Base-by-base conservation (phyloP, 1,284 basidiomycete genomes). In the Gomphus sp. region DNA sequence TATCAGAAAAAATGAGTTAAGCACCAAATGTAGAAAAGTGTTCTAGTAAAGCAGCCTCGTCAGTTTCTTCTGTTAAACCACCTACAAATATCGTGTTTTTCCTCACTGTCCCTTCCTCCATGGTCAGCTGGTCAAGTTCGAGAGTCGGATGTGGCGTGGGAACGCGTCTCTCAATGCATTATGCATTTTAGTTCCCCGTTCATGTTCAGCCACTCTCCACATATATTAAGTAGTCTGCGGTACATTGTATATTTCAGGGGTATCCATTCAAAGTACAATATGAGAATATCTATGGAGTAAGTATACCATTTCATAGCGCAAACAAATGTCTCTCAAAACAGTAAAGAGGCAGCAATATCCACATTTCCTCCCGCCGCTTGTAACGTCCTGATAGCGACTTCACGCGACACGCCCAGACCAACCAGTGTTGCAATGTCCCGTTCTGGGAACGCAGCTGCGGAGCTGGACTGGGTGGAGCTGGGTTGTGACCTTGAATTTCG, bases 321-420 rank as follows among this genome's bases (percentile, higher is more conserved):
- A 18, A 68, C 18, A 18, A 18, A 68, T 43, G 41, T n/a, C 41
- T 4, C 12, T 61, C 71, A 87, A 69, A 98, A 98, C 54, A 97
- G 71, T 70, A 96, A 74, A 39, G 91, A 92, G 4, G 91, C 94
- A 3, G 95, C 94, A 18, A 90, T 76, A 62, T 98, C 93, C 6
- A 94, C 76, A 67, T 96, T 93, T 0, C 95, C 95, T 1, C 82
- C 84, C 1, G 91, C 80, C 5, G 91, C 89, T 22, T 89, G 81
- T 58, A 98, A 74, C 25, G 87, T 77, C 56, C 80, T 80, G 14
- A 92, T 81, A 0, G 95, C 95, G 34, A 87, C 74, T 53, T 90
- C 85, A 59, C 86, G 76, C 16, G 82, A 75, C 2, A 82, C 90
- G 2, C 95, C 95, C 1, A 96, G 75, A 36, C 78, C 80, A 71